These are phyloP conservation scores for Fusarium mundagurra DNA, from an alignment of 2,329 filamentous ascomycete genomes.

Conservation along the genomic window DNA sequence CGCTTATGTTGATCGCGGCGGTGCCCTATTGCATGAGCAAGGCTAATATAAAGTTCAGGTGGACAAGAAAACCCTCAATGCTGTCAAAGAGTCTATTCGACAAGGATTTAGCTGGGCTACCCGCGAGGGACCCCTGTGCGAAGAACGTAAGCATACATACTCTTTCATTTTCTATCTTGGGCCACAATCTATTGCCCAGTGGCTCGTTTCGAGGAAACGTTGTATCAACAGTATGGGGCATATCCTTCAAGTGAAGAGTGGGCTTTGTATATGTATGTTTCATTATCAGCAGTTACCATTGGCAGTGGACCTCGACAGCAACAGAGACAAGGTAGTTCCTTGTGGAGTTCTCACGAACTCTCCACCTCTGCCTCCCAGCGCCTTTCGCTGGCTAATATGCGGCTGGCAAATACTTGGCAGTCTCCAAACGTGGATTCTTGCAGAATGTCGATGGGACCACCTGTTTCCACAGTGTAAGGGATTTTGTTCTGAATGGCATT, in stretches of 20 bases:
- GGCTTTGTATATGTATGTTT: conserved; percentile 9
- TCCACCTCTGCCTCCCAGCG: conserved; percentile 34
- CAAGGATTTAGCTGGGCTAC: conserved; percentile 98
- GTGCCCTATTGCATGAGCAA: conserved; percentile 7
- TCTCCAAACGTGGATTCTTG: conserved; percentile 18
- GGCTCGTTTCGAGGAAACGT: conserved; percentile 3
- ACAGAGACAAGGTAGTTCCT: conserved; percentile 22
- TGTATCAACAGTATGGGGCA: conserved; percentile 8
- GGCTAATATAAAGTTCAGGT: conserved; percentile 61
- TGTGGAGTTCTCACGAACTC: conserved; percentile 34
- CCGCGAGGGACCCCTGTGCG: conserved; percentile 92
- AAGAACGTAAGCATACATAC: conserved; percentile 81
- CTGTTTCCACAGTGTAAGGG: conserved; percentile 23
- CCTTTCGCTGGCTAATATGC: conserved; percentile 21
- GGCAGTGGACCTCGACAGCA: conserved; percentile 30
- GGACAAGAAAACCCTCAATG: conserved; percentile 88
- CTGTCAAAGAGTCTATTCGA: conserved; percentile 89
- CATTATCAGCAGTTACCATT: conserved; percentile 17
- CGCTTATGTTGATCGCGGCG: not conserved
- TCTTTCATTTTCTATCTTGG: conserved; percentile 3
- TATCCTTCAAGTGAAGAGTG: conserved; percentile 34
- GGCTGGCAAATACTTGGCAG: conserved; percentile 25
- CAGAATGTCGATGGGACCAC: conserved; percentile 34
- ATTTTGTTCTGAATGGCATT: conserved; percentile 5
- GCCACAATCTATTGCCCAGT: conserved; percentile 4